Evolutionary conservation across 2,329 filamentous ascomycete species (phyloP), one percentile per base, ranked within the genome.

Genomic region (Cercospora sp.): DNA sequence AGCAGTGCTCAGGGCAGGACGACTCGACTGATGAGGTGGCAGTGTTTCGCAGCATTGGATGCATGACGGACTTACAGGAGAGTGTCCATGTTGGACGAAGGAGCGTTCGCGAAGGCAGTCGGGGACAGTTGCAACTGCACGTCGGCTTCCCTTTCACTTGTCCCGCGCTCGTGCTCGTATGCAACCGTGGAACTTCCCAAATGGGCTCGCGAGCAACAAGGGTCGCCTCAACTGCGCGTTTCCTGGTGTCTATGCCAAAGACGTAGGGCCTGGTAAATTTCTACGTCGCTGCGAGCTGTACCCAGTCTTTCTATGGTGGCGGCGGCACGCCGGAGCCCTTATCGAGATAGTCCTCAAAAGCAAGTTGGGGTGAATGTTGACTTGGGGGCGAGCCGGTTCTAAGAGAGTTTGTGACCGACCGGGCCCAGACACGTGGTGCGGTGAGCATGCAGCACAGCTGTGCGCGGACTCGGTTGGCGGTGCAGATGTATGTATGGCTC

Each of bases 51-150:
- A 28, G 31, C 31, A 16, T 18, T 26, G 26, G 26, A 26, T 7
- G 30, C 5, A 36, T 12, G n/a, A 33, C n/a, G 36, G 40, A 68
- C 71, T 68, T 62, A 73, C 71, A 73, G 67, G 23, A 73, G 62
- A 62, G 71, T 73, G 59, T 73, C 71, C 71, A 73, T 73, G 58
- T 40, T 57, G 67, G 31, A 59, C 53, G 40, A 33, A 33, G 30
- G 31, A 36, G 9, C 33, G 28, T 36, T 51, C 16, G 60, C 18
- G 40, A n/a, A 62, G 3, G 18, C 40, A 48, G 40, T 45, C 16
- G 30, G 20, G 4, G 53, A 9, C 28, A 33, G 30, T 58, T 33
- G 53, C 26, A 33, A 26, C 26, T 13, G 26, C 53, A 58, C 53
- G 20, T 51, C 53, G 36, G 48, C 28, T 36, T n/a, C 28, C 28